Conservation (phyloP, 371 early-diverging fungal genomes). For the Rhizopus sp. region DNA sequence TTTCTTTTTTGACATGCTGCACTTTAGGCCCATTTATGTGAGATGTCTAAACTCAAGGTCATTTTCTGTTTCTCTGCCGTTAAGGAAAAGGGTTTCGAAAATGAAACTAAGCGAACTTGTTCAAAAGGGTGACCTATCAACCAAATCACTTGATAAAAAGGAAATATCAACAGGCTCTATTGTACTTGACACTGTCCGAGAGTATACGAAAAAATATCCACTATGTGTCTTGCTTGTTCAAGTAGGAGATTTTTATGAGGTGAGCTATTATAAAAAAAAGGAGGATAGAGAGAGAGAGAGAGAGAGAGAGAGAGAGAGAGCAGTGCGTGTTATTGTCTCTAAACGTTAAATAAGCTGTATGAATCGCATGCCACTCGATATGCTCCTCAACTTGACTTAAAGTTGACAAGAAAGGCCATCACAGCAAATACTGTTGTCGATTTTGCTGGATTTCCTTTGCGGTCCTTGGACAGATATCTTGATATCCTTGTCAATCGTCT, state of each 20-base stretch:
- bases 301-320: too few relatives aligned
- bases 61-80: background rate
- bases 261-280: constrained; percentile 18
- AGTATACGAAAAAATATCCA: constrained; percentile 69
- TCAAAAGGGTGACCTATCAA: background rate
- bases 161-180: constrained; percentile 39
- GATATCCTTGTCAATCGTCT: constrained; percentile 72
- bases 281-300: too few relatives aligned
- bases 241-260: constrained; percentile 95
- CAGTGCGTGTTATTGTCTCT: background rate
- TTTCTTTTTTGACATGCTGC: constrained; percentile 6
- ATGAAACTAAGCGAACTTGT: constrained; percentile 19
- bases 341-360: constrained; percentile 54
- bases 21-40: background rate
- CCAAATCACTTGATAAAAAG: constrained; percentile 16
- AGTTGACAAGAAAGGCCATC: constrained; percentile 60
- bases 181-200: constrained; percentile 60
- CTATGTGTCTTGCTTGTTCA: constrained; percentile 82
- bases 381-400: constrained; percentile 70
- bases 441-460: constrained; percentile 83
- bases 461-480: constrained; percentile 73
- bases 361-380: constrained; percentile 74
- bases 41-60: background rate
- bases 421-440: constrained; percentile 43
- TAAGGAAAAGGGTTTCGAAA: constrained; percentile 16